Evolutionary conservation across 805 yeast genomes (phyloP), one percentile per base, ranked within the genome.

Genomic region (Candida ficus): DNA sequence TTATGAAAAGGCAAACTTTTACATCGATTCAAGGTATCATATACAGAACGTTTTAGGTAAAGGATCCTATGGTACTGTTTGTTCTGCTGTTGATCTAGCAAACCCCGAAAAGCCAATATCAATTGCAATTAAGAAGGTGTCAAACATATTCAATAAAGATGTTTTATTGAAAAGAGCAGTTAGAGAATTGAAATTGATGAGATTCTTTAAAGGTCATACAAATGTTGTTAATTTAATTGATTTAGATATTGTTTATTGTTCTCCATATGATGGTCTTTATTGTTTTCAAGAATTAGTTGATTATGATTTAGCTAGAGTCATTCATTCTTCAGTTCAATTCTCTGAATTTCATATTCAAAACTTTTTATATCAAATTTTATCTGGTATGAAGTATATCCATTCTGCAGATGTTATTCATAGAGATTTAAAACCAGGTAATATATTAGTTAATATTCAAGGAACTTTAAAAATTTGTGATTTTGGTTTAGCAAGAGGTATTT

Each of bases 391-490:
- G 56, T 90, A 87, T 55, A 83, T 90, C 37, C 98, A 90, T 61
- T 79, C 93, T 6, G 96, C 96, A 1, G 89, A 86, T 50, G 95
- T 90, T 9, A 82, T 90, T 40, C 98, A 90, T 58, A 71, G 98
- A 42, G 98, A 90, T 58, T 71, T 90, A 47, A 90, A 90, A 61
- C 97, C 97, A 0, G 95, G 95, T 0, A 90, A 90, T 58, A 80
- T 90, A 4, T 66, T 90, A 42, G 84, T 89, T 16, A 78, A 87
- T 5, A 60, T 76, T 2, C 79, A 78, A 40, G 97, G 98, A 0
- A 67, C 62, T 5, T 63, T 90, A 36, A 90, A 90, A 56, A 86
- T 90, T 14, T 88, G 97, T 62, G 98, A 90, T 63, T 90, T 90
- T 67, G 98, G 98, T 0, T 67, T 90, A 27, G 95, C 97, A 1